phyloP scores from a whole-genome alignment of 768 basidiomycete genomes.

The Termitomyces sp. region DNA sequence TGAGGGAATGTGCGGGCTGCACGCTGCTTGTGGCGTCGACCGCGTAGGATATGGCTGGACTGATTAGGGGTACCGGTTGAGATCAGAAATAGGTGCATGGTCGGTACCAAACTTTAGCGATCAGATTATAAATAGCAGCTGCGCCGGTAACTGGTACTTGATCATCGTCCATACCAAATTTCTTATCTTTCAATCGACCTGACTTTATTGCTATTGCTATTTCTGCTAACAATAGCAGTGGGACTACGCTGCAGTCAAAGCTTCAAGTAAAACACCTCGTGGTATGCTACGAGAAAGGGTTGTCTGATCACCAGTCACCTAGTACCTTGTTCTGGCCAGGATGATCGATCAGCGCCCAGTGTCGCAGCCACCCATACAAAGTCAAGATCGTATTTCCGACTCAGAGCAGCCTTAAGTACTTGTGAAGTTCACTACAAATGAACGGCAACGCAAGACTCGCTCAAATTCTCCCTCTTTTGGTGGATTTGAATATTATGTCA shows the following conservation, averaged over 20 bases:
- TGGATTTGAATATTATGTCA: slow-evolving; percentile 50
- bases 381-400: slow-evolving; percentile 86
- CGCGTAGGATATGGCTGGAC: not conserved
- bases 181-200: not conserved
- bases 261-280: not conserved
- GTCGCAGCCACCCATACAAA: too few species aligned
- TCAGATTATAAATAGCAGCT: slow-evolving; percentile 3
- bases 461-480: slow-evolving; percentile 49
- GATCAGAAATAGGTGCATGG: slow-evolving; percentile 4
- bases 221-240: not conserved
- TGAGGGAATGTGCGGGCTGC: not conserved
- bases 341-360: too few species aligned
- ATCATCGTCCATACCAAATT: too few species aligned
- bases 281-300: not conserved
- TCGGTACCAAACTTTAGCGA: not conserved
- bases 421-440: not conserved
- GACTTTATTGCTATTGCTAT: not conserved
- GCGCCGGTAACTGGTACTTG: too few species aligned
- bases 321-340: too few species aligned
- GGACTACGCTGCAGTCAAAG: not conserved
- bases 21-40: not conserved
- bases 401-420: slow-evolving; percentile 50
- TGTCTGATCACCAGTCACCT: not conserved
- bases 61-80: slow-evolving; percentile 7
- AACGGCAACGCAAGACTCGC: slow-evolving; percentile 35